phyloP scores from a whole-genome alignment of 140 eudicot species.

The Cichorium intybus region DNA sequence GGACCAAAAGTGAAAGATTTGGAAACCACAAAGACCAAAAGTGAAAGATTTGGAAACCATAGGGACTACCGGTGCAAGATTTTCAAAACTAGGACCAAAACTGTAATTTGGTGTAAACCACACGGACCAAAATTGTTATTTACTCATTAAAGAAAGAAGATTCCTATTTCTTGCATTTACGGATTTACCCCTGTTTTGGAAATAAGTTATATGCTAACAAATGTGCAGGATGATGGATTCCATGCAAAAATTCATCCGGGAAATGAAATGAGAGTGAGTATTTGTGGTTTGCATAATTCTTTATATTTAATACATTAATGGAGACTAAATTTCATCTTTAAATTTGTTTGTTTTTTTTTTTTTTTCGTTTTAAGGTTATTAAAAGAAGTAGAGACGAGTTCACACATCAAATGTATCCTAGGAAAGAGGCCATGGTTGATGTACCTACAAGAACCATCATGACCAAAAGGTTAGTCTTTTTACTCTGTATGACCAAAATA shows the following conservation, averaged over 20 bases:
- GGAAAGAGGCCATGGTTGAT: constrained; percentile 33
- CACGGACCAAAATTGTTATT: too few species aligned
- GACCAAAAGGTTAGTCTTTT: constrained; percentile 38
- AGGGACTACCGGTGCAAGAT: too few species aligned
- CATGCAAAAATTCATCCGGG: constrained; percentile 34
- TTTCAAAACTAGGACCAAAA: too few species aligned
- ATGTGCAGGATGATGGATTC: constrained; percentile 40
- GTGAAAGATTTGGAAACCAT: too few species aligned
- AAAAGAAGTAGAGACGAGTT: constrained; percentile 53
- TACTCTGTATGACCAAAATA: neutral
- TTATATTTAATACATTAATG: neutral
- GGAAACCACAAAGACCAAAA: too few species aligned
- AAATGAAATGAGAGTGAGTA: constrained; percentile 52
- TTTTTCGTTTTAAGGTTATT: constrained; percentile 21
- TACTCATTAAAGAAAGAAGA: neutral
- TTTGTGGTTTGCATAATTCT: constrained; percentile 8
- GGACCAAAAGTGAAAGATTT: too few species aligned
- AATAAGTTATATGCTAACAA: constrained; percentile 1
- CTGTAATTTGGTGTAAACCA: too few species aligned
- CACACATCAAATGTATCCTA: constrained; percentile 35
- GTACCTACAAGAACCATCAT: constrained; percentile 23
- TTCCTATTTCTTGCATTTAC: neutral
- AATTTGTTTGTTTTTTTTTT: neutral
- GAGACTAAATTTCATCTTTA: neutral
- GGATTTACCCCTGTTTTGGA: neutral